Percentiles rank a stretch among this genome's conserved stretches.
Conservation (phyloP, 768 basidiomycete genomes). For the Astraeus odoratus region DNA sequence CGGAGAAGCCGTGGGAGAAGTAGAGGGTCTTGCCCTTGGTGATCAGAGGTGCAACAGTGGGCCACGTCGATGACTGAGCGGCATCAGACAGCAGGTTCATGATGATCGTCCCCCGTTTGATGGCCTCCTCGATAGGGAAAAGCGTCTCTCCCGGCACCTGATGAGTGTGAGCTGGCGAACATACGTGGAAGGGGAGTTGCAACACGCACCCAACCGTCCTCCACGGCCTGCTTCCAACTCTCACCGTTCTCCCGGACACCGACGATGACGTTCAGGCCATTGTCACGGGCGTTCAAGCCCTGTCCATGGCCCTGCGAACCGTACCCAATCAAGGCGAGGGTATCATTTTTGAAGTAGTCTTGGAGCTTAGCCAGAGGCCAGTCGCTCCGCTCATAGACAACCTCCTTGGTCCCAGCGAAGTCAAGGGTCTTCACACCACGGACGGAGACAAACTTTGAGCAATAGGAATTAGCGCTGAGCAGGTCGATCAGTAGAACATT, state of each 20-base stretch:
- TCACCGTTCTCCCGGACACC: slow-evolving; percentile 97
- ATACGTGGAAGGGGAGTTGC: not conserved
- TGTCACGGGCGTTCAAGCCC: slow-evolving; percentile 97
- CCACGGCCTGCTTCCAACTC: slow-evolving; percentile 91
- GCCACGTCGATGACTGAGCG: slow-evolving; percentile 97
- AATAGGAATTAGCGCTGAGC: not conserved
- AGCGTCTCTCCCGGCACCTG: slow-evolving; percentile 94
- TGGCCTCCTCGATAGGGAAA: slow-evolving; percentile 98
- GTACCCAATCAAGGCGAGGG: slow-evolving; percentile 97
- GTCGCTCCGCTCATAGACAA: slow-evolving; percentile 92
- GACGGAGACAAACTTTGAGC: slow-evolving; percentile 33
- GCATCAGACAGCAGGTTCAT: slow-evolving; percentile 99
- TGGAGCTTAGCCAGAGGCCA: slow-evolving; percentile 98
- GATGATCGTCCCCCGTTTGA: slow-evolving; percentile 93
- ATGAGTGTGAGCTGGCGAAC: not conserved
- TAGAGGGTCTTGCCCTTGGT: slow-evolving; percentile 99
- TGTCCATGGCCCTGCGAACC: slow-evolving; percentile 99
- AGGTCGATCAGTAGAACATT: not conserved
- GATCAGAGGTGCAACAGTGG: slow-evolving; percentile 82
- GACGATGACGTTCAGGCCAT: slow-evolving; percentile 96
- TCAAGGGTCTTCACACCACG: slow-evolving; percentile 94
- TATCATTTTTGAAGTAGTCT: slow-evolving; percentile 99
- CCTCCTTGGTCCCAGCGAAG: slow-evolving; percentile 92
- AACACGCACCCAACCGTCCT: slow-evolving; percentile 87
- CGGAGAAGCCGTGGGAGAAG: slow-evolving; percentile 99